Evolutionary conservation across 345 rosid genomes (phyloP).

Genomic region (Citrus inodora): DNA sequence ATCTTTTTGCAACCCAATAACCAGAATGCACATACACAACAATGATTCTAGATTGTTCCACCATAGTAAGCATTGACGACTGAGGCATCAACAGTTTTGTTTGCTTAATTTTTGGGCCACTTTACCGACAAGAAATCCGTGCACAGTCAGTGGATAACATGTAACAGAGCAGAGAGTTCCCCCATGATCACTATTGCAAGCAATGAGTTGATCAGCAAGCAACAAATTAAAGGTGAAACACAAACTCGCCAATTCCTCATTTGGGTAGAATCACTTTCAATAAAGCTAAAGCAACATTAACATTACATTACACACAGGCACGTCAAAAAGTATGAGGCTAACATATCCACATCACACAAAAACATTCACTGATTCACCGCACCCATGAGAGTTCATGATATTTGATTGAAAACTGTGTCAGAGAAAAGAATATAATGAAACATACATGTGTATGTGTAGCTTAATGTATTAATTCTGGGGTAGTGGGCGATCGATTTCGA

Average conservation of each 20-base stretch:
- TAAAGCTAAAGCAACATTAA: constrained; percentile 16
- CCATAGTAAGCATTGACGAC: constrained; percentile 13
- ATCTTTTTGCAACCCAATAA: background rate
- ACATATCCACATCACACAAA: background rate
- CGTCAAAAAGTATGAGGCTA: background rate
- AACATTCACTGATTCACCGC: background rate
- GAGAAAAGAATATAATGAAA: background rate
- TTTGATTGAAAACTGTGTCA: background rate
- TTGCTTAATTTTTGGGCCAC: constrained; percentile 30
- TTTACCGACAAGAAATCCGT: constrained; percentile 31
- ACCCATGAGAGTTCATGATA: background rate
- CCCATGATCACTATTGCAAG: constrained; percentile 15
- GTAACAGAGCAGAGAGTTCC: constrained; percentile 7
- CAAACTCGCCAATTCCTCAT: background rate
- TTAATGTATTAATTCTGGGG: too few relatives aligned
- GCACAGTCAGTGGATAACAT: constrained; percentile 36
- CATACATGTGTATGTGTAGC: too few relatives aligned
- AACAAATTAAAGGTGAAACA: constrained; percentile 3
- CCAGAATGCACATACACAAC: background rate
- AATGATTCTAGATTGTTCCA: constrained; percentile 28
- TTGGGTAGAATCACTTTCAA: constrained; percentile 3
- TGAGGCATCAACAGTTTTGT: constrained; percentile 16
- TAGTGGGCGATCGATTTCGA: too few relatives aligned
- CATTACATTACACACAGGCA: constrained; percentile 13
- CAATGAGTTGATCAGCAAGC: background rate